Evolutionary conservation across 176 grass and related monocot genomes (phyloP).

Genomic region (Aegilops bicornis): DNA sequence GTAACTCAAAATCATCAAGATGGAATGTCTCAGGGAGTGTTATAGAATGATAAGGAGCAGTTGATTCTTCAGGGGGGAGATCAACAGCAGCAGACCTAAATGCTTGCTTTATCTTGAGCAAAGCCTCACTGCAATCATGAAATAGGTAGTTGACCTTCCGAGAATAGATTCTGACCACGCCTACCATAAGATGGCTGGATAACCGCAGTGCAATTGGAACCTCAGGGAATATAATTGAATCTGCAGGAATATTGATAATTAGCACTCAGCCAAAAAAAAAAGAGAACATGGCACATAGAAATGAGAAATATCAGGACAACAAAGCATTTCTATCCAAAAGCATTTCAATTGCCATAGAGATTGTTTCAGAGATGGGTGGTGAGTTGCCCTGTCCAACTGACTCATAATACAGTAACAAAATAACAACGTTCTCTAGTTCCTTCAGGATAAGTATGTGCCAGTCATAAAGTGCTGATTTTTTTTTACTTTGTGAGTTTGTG

Average conservation of each 20-base stretch:
- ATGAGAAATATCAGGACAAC: neutral
- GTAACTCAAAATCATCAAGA: slow-evolving; percentile 99
- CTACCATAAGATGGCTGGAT: slow-evolving; percentile 96
- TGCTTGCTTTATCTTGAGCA: slow-evolving; percentile 99
- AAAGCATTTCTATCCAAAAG: neutral
- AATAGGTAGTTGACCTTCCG: slow-evolving; percentile 99
- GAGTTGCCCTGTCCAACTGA: neutral
- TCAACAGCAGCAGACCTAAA: slow-evolving; percentile 94
- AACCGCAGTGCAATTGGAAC: slow-evolving; percentile 97
- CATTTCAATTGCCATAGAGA: neutral
- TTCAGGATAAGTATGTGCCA: neutral
- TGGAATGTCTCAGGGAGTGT: slow-evolving; percentile 99
- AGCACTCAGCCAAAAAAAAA: neutral
- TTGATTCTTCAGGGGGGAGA: slow-evolving; percentile 97
- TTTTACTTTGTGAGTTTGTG: neutral
- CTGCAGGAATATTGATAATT: slow-evolving; percentile 41
- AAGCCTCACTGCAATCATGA: slow-evolving; percentile 96
- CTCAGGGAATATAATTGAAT: slow-evolving; percentile 99
- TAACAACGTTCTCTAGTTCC: neutral
- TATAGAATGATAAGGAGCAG: slow-evolving; percentile 98
- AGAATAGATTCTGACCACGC: slow-evolving; percentile 99
- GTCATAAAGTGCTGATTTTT: neutral
- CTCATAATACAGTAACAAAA: neutral
- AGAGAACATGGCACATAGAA: neutral
- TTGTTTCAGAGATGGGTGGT: neutral